Conservation (phyloP, 805 yeast genomes). For the Candida coleopterorum region DNA sequence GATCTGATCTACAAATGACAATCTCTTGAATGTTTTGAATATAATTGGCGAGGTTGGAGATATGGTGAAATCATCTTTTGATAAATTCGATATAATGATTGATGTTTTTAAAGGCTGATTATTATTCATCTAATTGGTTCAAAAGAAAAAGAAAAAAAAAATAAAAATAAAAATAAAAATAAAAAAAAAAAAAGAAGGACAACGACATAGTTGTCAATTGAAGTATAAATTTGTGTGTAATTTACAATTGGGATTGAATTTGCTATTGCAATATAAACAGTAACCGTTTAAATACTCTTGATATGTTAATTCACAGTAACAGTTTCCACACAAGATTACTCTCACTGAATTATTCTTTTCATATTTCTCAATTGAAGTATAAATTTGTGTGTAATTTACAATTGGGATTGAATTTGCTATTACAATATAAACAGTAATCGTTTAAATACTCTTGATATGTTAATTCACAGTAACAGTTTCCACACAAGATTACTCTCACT, state of each 20-base stretch:
- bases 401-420: conserved; percentile 29
- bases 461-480: conserved; percentile 27
- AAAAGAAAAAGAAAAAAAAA: too few relatives aligned
- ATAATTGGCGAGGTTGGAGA: conserved; percentile 6
- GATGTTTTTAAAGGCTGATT: conserved; percentile 22
- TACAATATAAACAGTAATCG: conserved; percentile 22
- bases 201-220: too few relatives aligned
- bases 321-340: conserved; percentile 36
- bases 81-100: conserved; percentile 32
- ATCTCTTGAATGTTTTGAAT: conserved; percentile 4
- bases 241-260: conserved; percentile 36
- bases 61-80: conserved; percentile 25
- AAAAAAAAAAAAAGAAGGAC: too few relatives aligned
- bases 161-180: too few relatives aligned
- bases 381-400: conserved; percentile 33
- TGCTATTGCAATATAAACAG: conserved; percentile 23
- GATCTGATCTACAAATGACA: conserved; percentile 33
- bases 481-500: conserved; percentile 30
- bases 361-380: too few relatives aligned
- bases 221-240: conserved; percentile 33
- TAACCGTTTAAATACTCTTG: conserved; percentile 17
- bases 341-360: conserved; percentile 8
- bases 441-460: conserved; percentile 24
- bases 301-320: conserved; percentile 25
- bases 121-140: too few relatives aligned